These are phyloP conservation scores for Euphrasia arctica DNA, from an alignment of 305 asterid species.

Conservation along the genomic window DNA sequence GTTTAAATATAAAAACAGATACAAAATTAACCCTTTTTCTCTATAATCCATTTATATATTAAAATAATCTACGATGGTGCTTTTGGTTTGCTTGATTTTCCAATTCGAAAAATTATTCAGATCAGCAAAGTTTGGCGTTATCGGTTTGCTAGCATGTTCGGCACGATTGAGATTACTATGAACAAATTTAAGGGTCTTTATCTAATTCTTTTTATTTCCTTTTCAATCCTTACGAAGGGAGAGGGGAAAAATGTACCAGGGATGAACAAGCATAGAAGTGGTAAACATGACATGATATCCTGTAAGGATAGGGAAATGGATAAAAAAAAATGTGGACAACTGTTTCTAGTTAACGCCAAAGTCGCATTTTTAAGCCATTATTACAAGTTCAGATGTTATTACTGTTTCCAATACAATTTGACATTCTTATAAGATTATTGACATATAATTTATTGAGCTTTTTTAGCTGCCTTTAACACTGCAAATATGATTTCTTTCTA, in stretches of 20 bases:
- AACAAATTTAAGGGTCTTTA: neutral
- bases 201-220: neutral
- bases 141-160: neutral
- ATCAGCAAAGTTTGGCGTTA: neutral
- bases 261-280: neutral
- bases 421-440: no score
- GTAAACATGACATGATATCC: conserved; percentile 2
- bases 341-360: no score
- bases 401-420: no score
- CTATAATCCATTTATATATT: neutral
- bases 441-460: no score
- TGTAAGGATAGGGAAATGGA: neutral
- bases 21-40: neutral
- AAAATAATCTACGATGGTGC: neutral
- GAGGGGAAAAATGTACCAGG: neutral
- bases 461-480: no score
- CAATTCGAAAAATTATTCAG: neutral
- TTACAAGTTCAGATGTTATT: no score
- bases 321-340: neutral
- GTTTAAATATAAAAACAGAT: neutral
- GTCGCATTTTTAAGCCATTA: no score
- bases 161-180: neutral
- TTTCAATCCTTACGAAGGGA: neutral
- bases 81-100: neutral
- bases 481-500: no score